Conservation (phyloP, 2,329 filamentous ascomycete genomes). For the Coniochaeta sp. region DNA sequence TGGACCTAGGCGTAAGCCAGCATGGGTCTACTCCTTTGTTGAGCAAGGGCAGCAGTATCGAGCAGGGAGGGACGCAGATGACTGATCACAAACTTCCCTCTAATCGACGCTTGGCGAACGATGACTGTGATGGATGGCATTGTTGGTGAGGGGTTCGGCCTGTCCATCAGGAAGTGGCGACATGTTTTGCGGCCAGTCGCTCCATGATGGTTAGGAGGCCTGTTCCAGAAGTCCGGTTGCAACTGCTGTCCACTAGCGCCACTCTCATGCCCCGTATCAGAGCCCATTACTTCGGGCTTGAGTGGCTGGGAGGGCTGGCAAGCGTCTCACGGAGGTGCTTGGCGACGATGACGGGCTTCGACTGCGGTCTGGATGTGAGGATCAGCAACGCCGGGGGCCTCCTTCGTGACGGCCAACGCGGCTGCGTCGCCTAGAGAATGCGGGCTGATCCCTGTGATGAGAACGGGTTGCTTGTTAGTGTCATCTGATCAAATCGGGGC, state of each 20-base stretch:
- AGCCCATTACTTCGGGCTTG: neutral
- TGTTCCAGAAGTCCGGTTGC: conserved; percentile 24
- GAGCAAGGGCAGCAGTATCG: too few species aligned
- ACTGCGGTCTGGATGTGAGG: conserved; percentile 26
- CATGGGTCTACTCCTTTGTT: too few species aligned
- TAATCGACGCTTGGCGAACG: conserved; percentile 13
- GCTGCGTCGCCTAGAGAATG: conserved; percentile 27
- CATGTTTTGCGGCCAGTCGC: conserved; percentile 18
- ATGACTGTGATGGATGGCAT: neutral
- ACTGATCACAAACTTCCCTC: conserved; percentile 28
- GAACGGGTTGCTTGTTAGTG: conserved; percentile 13
- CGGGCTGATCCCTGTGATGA: conserved; percentile 32
- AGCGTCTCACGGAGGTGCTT: neutral
- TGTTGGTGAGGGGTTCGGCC: neutral
- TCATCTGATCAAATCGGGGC: conserved; percentile 3
- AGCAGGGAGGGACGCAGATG: conserved; percentile 30
- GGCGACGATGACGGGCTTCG: conserved; percentile 23
- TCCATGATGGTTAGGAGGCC: conserved; percentile 20
- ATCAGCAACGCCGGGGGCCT: conserved; percentile 25
- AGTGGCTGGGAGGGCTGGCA: neutral
- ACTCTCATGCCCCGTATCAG: neutral
- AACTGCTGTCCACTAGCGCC: conserved; percentile 4
- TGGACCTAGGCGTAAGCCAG: too few species aligned
- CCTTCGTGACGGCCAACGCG: conserved; percentile 24
- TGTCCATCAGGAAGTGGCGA: neutral